Evolutionary conservation across 768 basidiomycete genomes (phyloP).

Genomic region (Solioccasus polychromus): DNA sequence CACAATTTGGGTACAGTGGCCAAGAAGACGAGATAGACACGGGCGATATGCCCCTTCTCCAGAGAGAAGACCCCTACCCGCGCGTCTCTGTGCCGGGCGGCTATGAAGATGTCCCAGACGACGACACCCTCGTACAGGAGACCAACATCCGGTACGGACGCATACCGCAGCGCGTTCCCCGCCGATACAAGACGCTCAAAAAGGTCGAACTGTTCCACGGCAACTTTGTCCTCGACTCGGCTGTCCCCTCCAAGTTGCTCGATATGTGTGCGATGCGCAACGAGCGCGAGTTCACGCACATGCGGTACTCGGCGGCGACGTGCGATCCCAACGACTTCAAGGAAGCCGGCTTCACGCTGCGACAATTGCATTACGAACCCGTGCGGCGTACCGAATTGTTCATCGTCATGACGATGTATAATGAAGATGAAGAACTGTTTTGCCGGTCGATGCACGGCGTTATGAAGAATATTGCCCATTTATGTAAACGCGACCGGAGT

Average conservation of each 20-base stretch:
- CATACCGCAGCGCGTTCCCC: conserved; percentile 86
- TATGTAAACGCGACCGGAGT: conserved; percentile 80
- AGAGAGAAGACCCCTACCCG: conserved; percentile 36
- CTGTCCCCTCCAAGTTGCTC: conserved; percentile 88
- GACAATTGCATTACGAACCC: conserved; percentile 90
- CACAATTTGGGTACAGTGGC: conserved; percentile 36
- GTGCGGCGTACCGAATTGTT: conserved; percentile 90
- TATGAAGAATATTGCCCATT: conserved; percentile 88
- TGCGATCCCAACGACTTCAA: conserved; percentile 95
- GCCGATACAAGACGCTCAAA: conserved; percentile 93
- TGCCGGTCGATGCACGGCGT: conserved; percentile 94
- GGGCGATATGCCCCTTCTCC: conserved; percentile 67
- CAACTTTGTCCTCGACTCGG: conserved; percentile 88
- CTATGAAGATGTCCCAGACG: conserved; percentile 34
- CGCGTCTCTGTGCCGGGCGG: conserved; percentile 44
- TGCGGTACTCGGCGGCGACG: conserved; percentile 95
- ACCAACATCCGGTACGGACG: conserved; percentile 82
- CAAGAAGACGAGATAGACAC: conserved; percentile 45
- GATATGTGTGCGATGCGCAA: conserved; percentile 74
- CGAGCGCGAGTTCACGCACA: conserved; percentile 90
- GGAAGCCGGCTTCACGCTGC: conserved; percentile 75
- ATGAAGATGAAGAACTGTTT: conserved; percentile 89
- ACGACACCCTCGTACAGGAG: conserved; percentile 36
- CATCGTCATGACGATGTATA: conserved; percentile 99
- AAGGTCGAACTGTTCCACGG: conserved; percentile 91